Evolutionary conservation across 2,329 filamentous ascomycete species (phyloP).

Genomic region (Anthostomella pinea): DNA sequence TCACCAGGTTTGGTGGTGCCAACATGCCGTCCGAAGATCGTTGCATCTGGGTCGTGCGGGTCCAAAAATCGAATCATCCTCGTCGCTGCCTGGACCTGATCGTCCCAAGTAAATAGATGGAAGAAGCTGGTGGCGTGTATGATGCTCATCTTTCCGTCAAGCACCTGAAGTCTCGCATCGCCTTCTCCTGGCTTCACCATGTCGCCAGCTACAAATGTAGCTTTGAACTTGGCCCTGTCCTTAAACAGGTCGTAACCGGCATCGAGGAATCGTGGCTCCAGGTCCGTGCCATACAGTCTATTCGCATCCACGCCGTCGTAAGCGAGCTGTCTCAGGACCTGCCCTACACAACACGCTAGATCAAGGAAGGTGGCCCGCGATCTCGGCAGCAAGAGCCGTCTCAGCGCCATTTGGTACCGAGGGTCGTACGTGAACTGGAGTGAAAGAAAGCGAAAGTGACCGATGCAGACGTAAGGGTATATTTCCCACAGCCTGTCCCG

Average conservation of each 20-base stretch:
- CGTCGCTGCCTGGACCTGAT: conserved; percentile 44
- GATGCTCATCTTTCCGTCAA: conserved; percentile 43
- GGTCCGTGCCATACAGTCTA: conserved; percentile 49
- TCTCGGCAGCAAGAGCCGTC: conserved; percentile 37
- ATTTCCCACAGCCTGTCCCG: conserved; percentile 46
- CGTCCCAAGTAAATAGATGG: conserved; percentile 47
- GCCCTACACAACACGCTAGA: conserved; percentile 50
- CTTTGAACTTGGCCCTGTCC: conserved; percentile 47
- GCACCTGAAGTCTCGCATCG: conserved; percentile 32
- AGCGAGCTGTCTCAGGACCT: conserved; percentile 48
- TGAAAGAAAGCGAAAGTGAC: conserved; percentile 49
- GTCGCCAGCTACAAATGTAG: conserved; percentile 50
- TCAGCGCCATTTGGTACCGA: conserved; percentile 41
- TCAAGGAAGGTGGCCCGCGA: conserved; percentile 45
- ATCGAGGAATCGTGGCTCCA: conserved; percentile 49
- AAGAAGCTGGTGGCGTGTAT: conserved; percentile 50
- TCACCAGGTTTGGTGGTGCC: conserved; percentile 35
- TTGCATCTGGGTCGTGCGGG: conserved; percentile 40
- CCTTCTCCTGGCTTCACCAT: conserved; percentile 39
- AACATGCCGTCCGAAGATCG: conserved; percentile 52
- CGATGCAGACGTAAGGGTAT: conserved; percentile 44
- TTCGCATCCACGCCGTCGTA: conserved; percentile 47
- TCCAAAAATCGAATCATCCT: conserved; percentile 45
- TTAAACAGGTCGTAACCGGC: conserved; percentile 64
- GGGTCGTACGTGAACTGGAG: conserved; percentile 40